phyloP scores from a whole-genome alignment of 306 rosid species.

The Quercus cerris region DNA sequence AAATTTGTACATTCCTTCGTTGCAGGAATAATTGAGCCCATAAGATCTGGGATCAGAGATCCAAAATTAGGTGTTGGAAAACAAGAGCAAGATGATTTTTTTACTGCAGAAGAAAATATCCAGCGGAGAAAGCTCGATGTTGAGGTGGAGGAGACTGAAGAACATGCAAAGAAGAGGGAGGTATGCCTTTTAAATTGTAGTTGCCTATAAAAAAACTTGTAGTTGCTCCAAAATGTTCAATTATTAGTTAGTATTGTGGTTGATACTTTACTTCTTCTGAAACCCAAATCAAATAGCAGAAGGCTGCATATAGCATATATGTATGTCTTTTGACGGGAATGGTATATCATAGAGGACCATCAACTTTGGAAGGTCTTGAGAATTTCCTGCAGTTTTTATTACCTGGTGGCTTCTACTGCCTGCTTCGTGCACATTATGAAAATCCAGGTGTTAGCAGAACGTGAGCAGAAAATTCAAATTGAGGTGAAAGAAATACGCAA shows the following conservation, averaged over 20 bases:
- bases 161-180: constrained; percentile 82
- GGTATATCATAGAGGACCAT: constrained; percentile 89
- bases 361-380: constrained; percentile 98
- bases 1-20: neutral
- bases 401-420: constrained; percentile 99
- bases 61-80: constrained; percentile 87
- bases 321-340: constrained; percentile 86
- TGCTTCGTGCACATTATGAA: constrained; percentile 98
- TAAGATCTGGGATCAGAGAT: constrained; percentile 94
- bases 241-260: constrained; percentile 54
- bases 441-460: constrained; percentile 98
- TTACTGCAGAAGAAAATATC: constrained; percentile 95
- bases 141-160: constrained; percentile 92
- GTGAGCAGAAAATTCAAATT: constrained; percentile 92
- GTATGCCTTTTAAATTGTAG: constrained; percentile 48
- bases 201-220: neutral
- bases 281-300: constrained; percentile 82
- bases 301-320: constrained; percentile 96
- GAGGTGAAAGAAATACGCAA: constrained; percentile 93
- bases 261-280: constrained; percentile 83
- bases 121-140: constrained; percentile 82
- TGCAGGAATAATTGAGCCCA: constrained; percentile 85
- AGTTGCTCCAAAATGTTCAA: constrained; percentile 28
- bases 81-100: constrained; percentile 93
- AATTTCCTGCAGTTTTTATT: constrained; percentile 99